A percentile compares a stretch with the other conserved stretches of the same genome.
Evolutionary conservation across 768 basidiomycete species (phyloP).

Genomic region (Dioszegia hungarica): DNA sequence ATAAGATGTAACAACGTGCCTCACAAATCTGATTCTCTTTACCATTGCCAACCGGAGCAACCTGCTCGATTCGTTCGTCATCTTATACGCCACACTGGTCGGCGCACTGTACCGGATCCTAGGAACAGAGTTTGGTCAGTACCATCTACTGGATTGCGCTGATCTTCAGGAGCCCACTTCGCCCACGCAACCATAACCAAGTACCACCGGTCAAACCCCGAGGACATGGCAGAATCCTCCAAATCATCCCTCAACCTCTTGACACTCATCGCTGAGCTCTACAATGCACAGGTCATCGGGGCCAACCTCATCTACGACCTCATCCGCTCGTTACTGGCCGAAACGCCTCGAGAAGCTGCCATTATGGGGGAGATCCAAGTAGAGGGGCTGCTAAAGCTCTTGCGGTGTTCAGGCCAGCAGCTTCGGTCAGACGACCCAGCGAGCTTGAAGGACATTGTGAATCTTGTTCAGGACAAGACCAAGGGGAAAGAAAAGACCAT

Average conservation of each 20-base stretch:
- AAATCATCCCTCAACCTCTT: constrained; percentile 89
- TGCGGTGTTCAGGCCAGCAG: constrained; percentile 77
- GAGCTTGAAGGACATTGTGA: constrained; percentile 84
- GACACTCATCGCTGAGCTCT: constrained; percentile 81
- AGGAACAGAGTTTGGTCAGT: constrained; percentile 81
- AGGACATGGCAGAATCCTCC: constrained; percentile 53
- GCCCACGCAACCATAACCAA: constrained; percentile 65
- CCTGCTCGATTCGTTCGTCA: constrained; percentile 81
- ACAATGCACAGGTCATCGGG: constrained; percentile 92
- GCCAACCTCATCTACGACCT: constrained; percentile 85
- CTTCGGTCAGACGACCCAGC: constrained; percentile 86
- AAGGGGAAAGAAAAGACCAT: constrained; percentile 52
- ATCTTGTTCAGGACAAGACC: constrained; percentile 70
- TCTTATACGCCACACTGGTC: constrained; percentile 78
- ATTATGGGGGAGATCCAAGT: constrained; percentile 70
- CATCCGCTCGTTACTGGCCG: constrained; percentile 66
- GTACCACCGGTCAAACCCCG: constrained; percentile 50
- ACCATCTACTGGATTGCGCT: background rate
- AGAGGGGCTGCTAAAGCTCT: constrained; percentile 77
- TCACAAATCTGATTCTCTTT: constrained; percentile 70
- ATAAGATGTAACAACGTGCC: constrained; percentile 72
- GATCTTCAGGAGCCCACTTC: constrained; percentile 67
- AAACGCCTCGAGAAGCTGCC: constrained; percentile 37
- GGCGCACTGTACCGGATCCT: constrained; percentile 72
- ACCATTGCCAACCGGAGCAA: constrained; percentile 75